Percentiles rank a stretch among this genome's conserved stretches.
phyloP scores from a whole-genome alignment of 192 early-diverging fungal genomes.

The Mortierella claussenii region DNA sequence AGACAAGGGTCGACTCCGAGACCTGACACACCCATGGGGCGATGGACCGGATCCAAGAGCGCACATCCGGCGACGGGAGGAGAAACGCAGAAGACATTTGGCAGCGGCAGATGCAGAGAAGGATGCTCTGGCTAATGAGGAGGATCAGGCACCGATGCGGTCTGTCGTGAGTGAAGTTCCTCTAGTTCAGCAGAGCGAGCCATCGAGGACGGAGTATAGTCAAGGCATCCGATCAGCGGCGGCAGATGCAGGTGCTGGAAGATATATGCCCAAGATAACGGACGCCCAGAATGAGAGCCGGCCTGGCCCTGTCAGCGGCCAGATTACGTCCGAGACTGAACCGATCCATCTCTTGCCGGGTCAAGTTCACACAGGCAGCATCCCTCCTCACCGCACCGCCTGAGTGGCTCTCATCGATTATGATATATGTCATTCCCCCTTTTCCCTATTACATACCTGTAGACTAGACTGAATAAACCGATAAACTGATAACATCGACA shows the following conservation, averaged over 20 bases:
- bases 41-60: conserved; percentile 30
- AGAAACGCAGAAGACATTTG: conserved; percentile 1
- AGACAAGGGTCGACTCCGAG: conserved; percentile 22
- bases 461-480: too few relatives aligned
- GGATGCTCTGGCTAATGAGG: not conserved
- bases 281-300: not conserved
- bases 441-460: too few relatives aligned
- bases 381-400: not conserved
- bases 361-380: not conserved
- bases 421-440: too few relatives aligned
- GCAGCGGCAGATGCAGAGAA: conserved; percentile 12
- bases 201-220: not conserved
- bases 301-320: not conserved
- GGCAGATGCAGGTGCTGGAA: not conserved
- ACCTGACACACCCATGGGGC: conserved; percentile 43
- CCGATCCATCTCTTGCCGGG: not conserved
- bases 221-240: not conserved
- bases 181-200: not conserved
- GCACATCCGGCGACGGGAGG: conserved; percentile 8
- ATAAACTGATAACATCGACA: not conserved
- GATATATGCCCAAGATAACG: not conserved
- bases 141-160: conserved; percentile 7
- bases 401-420: too few relatives aligned
- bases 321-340: not conserved
- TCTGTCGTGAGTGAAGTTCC: conserved; percentile 18